Conservation (phyloP, 2,329 filamentous ascomycete genomes). For the Alternaria viburni region DNA sequence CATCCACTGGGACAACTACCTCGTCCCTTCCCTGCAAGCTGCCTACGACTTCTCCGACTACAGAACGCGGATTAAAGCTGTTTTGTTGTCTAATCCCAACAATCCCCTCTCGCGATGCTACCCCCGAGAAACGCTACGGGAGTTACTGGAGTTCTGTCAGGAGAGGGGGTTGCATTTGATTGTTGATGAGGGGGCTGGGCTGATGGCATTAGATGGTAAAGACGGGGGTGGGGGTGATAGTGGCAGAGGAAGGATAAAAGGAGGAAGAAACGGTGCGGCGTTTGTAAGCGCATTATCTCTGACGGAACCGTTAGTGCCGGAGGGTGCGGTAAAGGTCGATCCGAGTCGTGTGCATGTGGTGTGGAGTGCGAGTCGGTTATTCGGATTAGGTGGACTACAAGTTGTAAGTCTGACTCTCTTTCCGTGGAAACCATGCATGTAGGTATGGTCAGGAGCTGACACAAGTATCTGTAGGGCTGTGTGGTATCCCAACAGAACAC, state of each 20-base stretch:
- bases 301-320: conserved; percentile 34
- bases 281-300: conserved; percentile 37
- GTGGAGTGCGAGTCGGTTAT: conserved; percentile 41
- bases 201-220: conserved; percentile 17
- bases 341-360: conserved; percentile 39
- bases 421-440: too few relatives aligned
- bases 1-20: conserved; percentile 40
- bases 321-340: conserved; percentile 43
- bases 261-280: not conserved
- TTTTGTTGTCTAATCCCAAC: conserved; percentile 38
- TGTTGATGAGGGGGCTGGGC: conserved; percentile 35
- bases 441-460: too few relatives aligned
- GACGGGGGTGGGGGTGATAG: too few relatives aligned
- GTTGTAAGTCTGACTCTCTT: too few relatives aligned
- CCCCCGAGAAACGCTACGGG: conserved; percentile 29
- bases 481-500: conserved; percentile 40
- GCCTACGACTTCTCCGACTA: conserved; percentile 38
- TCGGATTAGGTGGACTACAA: conserved; percentile 37
- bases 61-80: conserved; percentile 38
- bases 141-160: conserved; percentile 43
- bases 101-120: conserved; percentile 38
- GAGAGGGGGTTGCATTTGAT: conserved; percentile 39
- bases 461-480: conserved; percentile 29
- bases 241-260: too few relatives aligned
- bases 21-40: conserved; percentile 37